phyloP scores from a whole-genome alignment of 2,329 filamentous ascomycete species.

The Rhynchosporium secalis region DNA sequence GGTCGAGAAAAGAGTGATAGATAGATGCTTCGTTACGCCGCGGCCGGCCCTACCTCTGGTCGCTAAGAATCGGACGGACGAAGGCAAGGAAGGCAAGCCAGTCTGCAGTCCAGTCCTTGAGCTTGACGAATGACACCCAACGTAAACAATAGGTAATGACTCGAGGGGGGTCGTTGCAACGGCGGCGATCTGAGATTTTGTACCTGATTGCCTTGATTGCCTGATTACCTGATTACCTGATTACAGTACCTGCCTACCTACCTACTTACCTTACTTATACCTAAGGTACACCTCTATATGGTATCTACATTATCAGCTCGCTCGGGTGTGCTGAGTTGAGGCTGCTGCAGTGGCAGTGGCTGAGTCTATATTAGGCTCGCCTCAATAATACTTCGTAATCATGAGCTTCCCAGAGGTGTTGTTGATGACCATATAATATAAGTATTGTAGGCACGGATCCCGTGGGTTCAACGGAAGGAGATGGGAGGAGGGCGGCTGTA shows the following conservation, averaged over 20 bases:
- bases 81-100: conserved; percentile 2
- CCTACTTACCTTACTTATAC: too few species aligned
- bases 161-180: not conserved
- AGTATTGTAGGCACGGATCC: too few species aligned
- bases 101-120: not conserved
- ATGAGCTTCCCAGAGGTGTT: not conserved
- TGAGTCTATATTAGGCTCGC: not conserved
- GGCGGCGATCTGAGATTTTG: not conserved
- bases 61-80: conserved; percentile 9
- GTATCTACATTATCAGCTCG: not conserved
- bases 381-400: too few species aligned
- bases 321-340: not conserved
- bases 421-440: not conserved
- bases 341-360: conserved; percentile 4
- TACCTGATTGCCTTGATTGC: not conserved
- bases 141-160: conserved; percentile 1
- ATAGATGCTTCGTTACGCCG: not conserved
- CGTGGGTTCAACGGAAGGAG: conserved; percentile 3
- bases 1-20: not conserved
- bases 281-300: too few species aligned
- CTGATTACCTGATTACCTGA: not conserved
- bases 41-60: not conserved
- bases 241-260: too few species aligned
- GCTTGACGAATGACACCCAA: conserved; percentile 3
- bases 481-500: not conserved